phyloP scores from a whole-genome alignment of 352 stramenopile genomes.

The Hyaloperonospora arabidopsidis region DNA sequence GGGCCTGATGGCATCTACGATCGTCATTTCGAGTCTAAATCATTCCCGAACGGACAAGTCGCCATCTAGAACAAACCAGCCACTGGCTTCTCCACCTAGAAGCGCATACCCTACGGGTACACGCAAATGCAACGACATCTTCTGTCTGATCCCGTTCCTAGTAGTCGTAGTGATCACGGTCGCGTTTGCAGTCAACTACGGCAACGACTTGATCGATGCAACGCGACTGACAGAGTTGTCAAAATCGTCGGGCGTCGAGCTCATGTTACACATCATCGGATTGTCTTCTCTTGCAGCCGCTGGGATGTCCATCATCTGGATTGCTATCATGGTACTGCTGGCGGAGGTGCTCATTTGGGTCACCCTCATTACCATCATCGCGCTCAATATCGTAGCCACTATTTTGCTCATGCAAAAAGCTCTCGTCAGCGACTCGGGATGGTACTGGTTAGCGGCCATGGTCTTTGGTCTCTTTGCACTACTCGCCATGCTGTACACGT shows the following conservation, averaged over 20 bases:
- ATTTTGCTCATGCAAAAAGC: constrained; percentile 64
- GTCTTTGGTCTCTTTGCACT: constrained; percentile 49
- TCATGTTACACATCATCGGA: constrained; percentile 51
- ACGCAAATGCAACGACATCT: constrained; percentile 67
- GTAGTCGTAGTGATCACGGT: constrained; percentile 37
- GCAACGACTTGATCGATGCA: constrained; percentile 48
- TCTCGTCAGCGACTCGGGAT: constrained; percentile 42
- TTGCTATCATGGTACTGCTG: constrained; percentile 66
- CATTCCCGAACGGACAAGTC: constrained; percentile 15
- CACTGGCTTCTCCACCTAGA: constrained; percentile 8
- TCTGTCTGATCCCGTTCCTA: constrained; percentile 67
- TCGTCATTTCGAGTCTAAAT: constrained; percentile 21
- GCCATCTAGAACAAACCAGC: constrained; percentile 7
- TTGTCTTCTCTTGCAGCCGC: constrained; percentile 48
- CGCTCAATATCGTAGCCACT: constrained; percentile 41
- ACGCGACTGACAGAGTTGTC: constrained; percentile 32
- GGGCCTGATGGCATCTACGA: constrained; percentile 13
- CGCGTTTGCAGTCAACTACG: constrained; percentile 53
- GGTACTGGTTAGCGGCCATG: constrained; percentile 63
- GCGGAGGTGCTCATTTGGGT: constrained; percentile 52
- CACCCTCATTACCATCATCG: constrained; percentile 23
- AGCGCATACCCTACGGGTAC: constrained; percentile 10
- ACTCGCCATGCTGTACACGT: constrained; percentile 51
- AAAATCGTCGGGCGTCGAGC: constrained; percentile 39
- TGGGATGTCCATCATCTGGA: constrained; percentile 65